These are phyloP conservation scores for Neonectria faginata DNA, from an alignment of 2,329 filamentous ascomycete genomes.

Conservation along the genomic window DNA sequence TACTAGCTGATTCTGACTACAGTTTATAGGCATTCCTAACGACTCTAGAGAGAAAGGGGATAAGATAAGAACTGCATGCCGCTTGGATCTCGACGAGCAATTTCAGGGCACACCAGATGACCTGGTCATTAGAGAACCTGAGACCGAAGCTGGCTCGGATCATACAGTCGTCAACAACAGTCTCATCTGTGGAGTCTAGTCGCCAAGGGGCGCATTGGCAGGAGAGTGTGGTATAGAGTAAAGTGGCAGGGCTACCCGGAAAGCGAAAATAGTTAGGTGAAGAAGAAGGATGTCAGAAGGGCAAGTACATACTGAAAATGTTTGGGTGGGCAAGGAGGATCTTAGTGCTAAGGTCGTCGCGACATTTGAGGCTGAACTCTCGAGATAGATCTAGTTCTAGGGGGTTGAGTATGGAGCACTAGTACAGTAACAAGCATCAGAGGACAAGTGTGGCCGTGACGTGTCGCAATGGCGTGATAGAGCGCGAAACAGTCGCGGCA, in stretches of 20 bases:
- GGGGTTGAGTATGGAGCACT: too few species aligned
- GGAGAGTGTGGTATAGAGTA: constrained; percentile 1
- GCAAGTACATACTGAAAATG: constrained; percentile 4
- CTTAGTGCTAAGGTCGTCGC: neutral
- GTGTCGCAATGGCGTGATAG: too few species aligned
- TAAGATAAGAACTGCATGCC: neutral
- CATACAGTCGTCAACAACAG: neutral
- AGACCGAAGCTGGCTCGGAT: neutral
- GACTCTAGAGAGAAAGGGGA: constrained; percentile 1
- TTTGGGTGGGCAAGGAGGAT: constrained; percentile 4
- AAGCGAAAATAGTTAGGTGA: constrained; percentile 2
- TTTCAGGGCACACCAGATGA: neutral
- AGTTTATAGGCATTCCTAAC: neutral
- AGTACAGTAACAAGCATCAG: too few species aligned
- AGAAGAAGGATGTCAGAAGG: constrained; percentile 3
- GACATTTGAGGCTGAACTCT: constrained; percentile 1
- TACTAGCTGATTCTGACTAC: neutral
- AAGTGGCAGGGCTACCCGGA: constrained; percentile 1
- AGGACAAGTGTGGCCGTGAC: too few species aligned
- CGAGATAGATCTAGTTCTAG: neutral
- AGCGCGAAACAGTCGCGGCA: too few species aligned
- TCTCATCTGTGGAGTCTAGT: neutral
- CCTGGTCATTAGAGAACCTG: neutral
- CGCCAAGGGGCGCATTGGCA: constrained; percentile 1
- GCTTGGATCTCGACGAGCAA: neutral